These are phyloP conservation scores for Populus hybrid DNA, from an alignment of 441 rosid genomes.

Conservation along the genomic window DNA sequence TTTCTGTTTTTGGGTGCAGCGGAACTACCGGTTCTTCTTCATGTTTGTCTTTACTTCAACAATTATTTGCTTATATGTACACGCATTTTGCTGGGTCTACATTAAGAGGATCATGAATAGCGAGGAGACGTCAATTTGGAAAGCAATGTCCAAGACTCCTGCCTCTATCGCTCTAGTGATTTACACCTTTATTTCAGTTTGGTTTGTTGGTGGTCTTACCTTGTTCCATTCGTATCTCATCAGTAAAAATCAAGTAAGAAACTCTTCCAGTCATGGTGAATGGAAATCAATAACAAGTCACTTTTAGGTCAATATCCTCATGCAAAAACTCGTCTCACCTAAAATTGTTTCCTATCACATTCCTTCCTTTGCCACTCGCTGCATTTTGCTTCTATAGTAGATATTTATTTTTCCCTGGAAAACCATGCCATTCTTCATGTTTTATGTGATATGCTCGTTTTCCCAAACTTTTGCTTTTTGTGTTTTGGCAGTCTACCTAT, in stretches of 20 bases:
- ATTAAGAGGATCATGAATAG: slow-evolving; percentile 59
- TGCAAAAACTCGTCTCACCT: neutral
- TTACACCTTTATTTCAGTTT: slow-evolving; percentile 69
- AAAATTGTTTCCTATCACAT: neutral
- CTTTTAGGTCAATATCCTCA: no score
- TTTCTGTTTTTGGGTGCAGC: slow-evolving; percentile 52
- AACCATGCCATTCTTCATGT: neutral
- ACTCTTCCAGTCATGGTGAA: slow-evolving; percentile 1
- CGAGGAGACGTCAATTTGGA: slow-evolving; percentile 64
- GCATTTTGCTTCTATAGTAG: neutral
- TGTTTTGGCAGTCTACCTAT: slow-evolving; percentile 69
- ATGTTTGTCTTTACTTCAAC: slow-evolving; percentile 76
- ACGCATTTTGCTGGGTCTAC: slow-evolving; percentile 92
- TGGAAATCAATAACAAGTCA: neutral
- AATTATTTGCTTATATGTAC: slow-evolving; percentile 80
- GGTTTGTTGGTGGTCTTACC: slow-evolving; percentile 98
- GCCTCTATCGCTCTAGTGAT: slow-evolving; percentile 70
- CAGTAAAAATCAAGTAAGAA: slow-evolving; percentile 82
- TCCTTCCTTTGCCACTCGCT: slow-evolving; percentile 1
- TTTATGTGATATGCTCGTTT: neutral
- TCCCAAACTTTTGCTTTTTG: neutral
- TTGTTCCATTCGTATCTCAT: slow-evolving; percentile 89
- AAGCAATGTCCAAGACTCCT: slow-evolving; percentile 77
- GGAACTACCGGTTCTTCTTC: slow-evolving; percentile 96
- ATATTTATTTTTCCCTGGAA: neutral